Base-by-base conservation (phyloP, 768 basidiomycete species). In the Phylloporus rhodoxanthus region DNA sequence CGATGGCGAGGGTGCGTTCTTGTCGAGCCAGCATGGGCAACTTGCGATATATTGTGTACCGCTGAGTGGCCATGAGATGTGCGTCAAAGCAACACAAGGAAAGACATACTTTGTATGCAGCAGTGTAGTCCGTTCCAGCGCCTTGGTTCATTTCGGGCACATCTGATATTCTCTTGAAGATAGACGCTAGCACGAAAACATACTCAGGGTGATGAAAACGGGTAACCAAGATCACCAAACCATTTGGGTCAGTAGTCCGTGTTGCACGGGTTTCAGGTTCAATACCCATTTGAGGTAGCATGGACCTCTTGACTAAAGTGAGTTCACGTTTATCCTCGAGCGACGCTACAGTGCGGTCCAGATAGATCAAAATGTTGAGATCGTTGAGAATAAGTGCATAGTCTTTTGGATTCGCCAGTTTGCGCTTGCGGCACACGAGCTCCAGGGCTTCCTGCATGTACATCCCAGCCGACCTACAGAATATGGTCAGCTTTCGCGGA, bases 381-480 rank as follows among this genome's bases (percentile, higher is more conserved):
- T 72, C 66, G 11, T 67, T 66, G 40, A 87, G 69, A 34, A 94
- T 71, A 19, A 98, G 76, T 2, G 89, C 90, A 70, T 92, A 97
- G 50, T 91, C 85, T 50, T 85, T 81, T 26, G 86, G 78, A 58
- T 85, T 78, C 21, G 72, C 68, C 25, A 90, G 68, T 59, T 80
- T 81, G 43, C 84, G 78, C 61, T 80, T 81, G 32, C 79, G 75
- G 63, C 88, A 91, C 1, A 91, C 85, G 19, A 84, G 73, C 53
- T 96, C 95, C 20, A 96, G 77, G 1, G 91, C 90, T 66, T 98
- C 95, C 58, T 94, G 92, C 81, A 97, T 87, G 66, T 98, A 98
- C 85, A 92, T 96, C 8, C 89, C 91, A 13, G 89, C 83, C 8
- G 91, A 83, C 5, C 86, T 90, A 32, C 9, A 52, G 0, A 17